phyloP scores from a whole-genome alignment of 208 protist species.

The Histomonas meleagridis region DNA sequence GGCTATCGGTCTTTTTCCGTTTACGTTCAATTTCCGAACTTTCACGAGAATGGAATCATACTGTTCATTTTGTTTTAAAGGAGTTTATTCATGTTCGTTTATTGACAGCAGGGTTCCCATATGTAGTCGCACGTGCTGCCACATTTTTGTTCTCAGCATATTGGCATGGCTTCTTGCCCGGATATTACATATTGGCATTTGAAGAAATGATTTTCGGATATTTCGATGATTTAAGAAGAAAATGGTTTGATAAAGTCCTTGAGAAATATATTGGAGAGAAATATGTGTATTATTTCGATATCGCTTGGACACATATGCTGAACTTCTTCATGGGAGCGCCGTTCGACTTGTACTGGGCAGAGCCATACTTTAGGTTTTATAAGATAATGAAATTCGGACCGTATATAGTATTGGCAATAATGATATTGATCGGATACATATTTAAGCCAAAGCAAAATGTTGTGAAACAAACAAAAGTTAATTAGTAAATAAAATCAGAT shows the following conservation, averaged over 20 bases:
- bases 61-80: neutral
- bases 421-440: neutral
- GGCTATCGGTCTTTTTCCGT: neutral
- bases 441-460: no score
- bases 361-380: neutral
- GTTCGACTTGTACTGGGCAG: neutral
- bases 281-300: neutral
- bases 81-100: neutral
- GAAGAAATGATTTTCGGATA: neutral
- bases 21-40: neutral
- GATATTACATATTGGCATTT: neutral
- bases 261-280: neutral
- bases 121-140: neutral
- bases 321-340: neutral
- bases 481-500: no score
- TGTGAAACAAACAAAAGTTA: no score
- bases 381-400: neutral
- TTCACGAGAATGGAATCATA: neutral
- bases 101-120: neutral
- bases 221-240: neutral
- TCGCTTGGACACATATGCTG: neutral
- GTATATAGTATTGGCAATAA: neutral
- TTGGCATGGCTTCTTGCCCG: constrained; percentile 19
- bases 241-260: neutral
- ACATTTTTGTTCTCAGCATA: neutral